These are phyloP conservation scores for Pouteria campechiana DNA, from an alignment of 179 eudicot species.

Conservation along the genomic window DNA sequence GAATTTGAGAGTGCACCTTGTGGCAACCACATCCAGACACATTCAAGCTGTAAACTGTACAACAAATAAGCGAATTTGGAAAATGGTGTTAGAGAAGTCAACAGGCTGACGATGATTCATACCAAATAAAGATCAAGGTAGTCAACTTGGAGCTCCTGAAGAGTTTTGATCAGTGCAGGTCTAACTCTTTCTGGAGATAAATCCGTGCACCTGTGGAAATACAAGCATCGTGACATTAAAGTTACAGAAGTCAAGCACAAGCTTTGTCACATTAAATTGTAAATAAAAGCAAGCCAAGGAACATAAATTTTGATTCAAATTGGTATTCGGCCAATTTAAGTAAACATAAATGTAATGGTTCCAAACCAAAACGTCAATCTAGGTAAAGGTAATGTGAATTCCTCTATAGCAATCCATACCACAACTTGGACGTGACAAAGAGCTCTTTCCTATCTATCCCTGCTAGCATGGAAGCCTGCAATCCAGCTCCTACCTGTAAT, in stretches of 20 bases:
- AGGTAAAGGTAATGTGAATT: background rate
- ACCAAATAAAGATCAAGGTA: conserved; percentile 51
- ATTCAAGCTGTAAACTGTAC: background rate
- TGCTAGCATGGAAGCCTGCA: conserved; percentile 22
- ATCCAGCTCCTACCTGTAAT: conserved; percentile 26
- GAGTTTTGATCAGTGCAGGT: conserved; percentile 34
- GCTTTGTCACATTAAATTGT: too few species aligned
- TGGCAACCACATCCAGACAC: background rate
- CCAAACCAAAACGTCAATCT: too few species aligned
- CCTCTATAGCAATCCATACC: conserved; percentile 20
- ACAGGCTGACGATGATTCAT: too few species aligned
- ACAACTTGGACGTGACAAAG: conserved; percentile 39
- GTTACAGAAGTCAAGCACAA: too few species aligned
- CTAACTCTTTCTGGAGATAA: conserved; percentile 39
- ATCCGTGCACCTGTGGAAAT: conserved; percentile 34
- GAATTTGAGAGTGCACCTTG: background rate
- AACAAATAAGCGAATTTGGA: background rate
- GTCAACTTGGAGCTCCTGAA: conserved; percentile 33
- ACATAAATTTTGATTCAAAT: too few species aligned
- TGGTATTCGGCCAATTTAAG: too few species aligned
- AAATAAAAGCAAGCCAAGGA: too few species aligned
- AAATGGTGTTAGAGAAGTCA: too few species aligned
- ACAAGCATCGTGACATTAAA: too few species aligned
- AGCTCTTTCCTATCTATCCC: conserved; percentile 33
- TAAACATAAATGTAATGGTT: too few species aligned